These are phyloP conservation scores for Jamesozyma piceae DNA, from an alignment of 805 yeast genomes.

Conservation along the genomic window DNA sequence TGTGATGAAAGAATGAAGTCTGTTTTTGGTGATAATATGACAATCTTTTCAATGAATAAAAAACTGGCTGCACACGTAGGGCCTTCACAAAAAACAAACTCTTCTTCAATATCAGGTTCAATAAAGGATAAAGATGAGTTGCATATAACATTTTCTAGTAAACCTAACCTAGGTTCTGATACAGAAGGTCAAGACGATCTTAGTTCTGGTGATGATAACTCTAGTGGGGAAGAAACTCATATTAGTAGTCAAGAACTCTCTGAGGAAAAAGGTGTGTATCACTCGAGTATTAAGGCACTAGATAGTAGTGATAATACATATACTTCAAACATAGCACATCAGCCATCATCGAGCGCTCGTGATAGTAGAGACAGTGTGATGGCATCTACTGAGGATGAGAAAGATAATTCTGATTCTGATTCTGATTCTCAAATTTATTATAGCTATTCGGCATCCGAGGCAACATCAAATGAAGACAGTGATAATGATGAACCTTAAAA, in stretches of 20 bases:
- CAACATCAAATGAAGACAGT: background rate
- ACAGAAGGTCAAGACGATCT: background rate
- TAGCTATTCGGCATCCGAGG: background rate
- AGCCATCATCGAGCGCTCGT: too few species aligned
- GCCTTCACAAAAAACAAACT: background rate
- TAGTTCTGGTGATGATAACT: background rate
- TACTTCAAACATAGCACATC: background rate
- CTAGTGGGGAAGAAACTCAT: background rate
- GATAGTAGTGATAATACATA: slow-evolving; percentile 32
- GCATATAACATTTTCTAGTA: background rate
- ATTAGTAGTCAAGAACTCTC: too few species aligned
- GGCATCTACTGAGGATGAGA: too few species aligned
- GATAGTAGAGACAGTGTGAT: too few species aligned
- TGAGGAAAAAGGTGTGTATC: too few species aligned
- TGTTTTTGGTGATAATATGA: slow-evolving; percentile 52
- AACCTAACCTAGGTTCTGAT: background rate
- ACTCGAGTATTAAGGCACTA: too few species aligned
- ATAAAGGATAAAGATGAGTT: background rate
- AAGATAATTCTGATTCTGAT: background rate
- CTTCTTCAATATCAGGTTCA: background rate
- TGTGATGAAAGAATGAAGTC: slow-evolving; percentile 51
- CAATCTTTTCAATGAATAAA: slow-evolving; percentile 51
- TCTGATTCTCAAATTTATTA: background rate
- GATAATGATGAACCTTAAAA: background rate
- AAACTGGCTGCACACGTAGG: slow-evolving; percentile 38